Percentiles rank a stretch among this genome's conserved stretches.
These are phyloP conservation scores for Malus sylvestris DNA, from an alignment of 306 rosid genomes.

Conservation along the genomic window DNA sequence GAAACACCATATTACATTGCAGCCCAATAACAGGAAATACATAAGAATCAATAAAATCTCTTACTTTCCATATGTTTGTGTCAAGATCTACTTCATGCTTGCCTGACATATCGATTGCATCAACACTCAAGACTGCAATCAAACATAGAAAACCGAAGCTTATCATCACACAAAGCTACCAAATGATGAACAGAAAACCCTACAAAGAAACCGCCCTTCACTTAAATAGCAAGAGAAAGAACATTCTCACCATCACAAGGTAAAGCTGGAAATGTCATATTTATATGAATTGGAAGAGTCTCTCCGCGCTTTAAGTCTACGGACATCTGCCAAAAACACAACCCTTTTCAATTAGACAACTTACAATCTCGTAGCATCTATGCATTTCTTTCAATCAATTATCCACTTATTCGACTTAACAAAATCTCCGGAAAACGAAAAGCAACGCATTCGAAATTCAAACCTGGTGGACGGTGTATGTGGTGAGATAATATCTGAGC, in stretches of 20 bases:
- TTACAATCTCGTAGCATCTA: not conserved
- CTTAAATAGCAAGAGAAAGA: conserved; percentile 13
- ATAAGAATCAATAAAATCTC: not conserved
- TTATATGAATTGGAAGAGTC: conserved; percentile 92
- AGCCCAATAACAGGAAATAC: not conserved
- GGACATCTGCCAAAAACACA: conserved; percentile 61
- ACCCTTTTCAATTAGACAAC: not conserved
- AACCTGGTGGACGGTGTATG: conserved; percentile 87
- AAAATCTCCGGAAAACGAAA: not conserved
- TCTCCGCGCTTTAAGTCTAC: conserved; percentile 95
- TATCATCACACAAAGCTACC: not conserved
- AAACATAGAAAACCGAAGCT: conserved; percentile 2
- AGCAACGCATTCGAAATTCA: conserved; percentile 2
- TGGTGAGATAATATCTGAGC: conserved; percentile 79
- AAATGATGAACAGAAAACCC: not conserved
- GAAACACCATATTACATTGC: not conserved
- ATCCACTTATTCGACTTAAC: not conserved
- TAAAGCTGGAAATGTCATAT: conserved; percentile 85
- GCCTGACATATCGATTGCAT: conserved; percentile 96
- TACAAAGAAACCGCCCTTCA: conserved; percentile 1
- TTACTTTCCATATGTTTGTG: conserved; percentile 94
- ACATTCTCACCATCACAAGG: conserved; percentile 83
- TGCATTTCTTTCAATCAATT: not conserved
- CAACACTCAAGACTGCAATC: conserved; percentile 78
- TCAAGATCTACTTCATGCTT: conserved; percentile 99